Evolutionary conservation across 2,329 filamentous ascomycete genomes (phyloP).

Genomic region (Cytospora mali): DNA sequence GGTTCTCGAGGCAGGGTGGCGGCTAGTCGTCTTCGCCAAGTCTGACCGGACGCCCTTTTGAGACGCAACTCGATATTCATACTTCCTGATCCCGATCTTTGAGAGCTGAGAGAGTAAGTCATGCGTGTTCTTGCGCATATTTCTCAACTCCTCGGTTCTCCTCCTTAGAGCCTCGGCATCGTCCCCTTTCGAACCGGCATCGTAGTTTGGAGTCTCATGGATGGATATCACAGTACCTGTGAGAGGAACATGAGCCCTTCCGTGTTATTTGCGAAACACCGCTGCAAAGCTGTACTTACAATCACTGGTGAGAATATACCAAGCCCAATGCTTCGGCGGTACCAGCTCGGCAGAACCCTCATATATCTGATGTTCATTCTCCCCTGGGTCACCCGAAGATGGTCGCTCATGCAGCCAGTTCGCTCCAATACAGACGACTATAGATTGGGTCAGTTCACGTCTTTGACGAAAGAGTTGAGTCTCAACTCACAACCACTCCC

Average conservation of each 20-base stretch:
- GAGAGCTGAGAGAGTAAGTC: conserved; percentile 45
- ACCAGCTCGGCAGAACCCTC: conserved; percentile 34
- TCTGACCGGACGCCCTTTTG: conserved; percentile 44
- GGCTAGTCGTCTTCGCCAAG: conserved; percentile 22
- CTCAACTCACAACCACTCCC: conserved; percentile 60
- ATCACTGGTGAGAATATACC: conserved; percentile 70
- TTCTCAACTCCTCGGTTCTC: conserved; percentile 37
- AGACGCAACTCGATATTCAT: conserved; percentile 44
- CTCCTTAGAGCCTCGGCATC: conserved; percentile 30
- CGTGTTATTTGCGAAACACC: neutral
- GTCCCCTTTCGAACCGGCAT: conserved; percentile 33
- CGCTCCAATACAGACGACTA: conserved; percentile 71
- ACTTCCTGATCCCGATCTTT: conserved; percentile 40
- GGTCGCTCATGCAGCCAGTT: conserved; percentile 59
- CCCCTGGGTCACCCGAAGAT: neutral
- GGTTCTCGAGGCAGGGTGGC: conserved; percentile 9
- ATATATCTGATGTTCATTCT: neutral
- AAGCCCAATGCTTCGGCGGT: conserved; percentile 62
- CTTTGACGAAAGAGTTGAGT: neutral
- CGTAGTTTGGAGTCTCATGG: conserved; percentile 57
- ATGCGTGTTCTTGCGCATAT: conserved; percentile 43
- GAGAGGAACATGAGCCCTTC: conserved; percentile 30
- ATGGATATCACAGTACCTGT: conserved; percentile 70
- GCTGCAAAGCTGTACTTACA: conserved; percentile 41
- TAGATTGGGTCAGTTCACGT: neutral